Evolutionary conservation across 2,329 filamentous ascomycete species (phyloP).

Genomic region (Calonectria naviculata): DNA sequence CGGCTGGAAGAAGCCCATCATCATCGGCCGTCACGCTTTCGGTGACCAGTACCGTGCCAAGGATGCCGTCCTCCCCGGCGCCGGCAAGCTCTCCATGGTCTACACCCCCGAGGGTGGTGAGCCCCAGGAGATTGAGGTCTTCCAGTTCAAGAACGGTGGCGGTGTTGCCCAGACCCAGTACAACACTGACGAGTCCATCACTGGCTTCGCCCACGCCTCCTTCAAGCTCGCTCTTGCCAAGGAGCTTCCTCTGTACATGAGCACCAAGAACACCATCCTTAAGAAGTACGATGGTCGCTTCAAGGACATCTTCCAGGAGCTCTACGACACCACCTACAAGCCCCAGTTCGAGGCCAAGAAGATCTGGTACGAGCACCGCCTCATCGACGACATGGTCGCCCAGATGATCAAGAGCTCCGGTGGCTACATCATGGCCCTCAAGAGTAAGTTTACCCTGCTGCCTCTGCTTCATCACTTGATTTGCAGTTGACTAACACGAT

Average conservation of each 20-base stretch:
- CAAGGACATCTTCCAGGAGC: constrained; percentile 99
- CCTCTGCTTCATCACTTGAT: constrained; percentile 12
- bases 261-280: constrained; percentile 99
- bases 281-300: constrained; percentile 99
- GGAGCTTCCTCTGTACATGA: constrained; percentile 96
- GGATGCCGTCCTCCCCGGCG: constrained; percentile 84
- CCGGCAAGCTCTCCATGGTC: constrained; percentile 93
- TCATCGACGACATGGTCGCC: constrained; percentile 99
- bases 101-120: constrained; percentile 88
- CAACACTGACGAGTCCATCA: constrained; percentile 97
- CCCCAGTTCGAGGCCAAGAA: constrained; percentile 88
- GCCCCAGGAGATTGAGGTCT: constrained; percentile 90
- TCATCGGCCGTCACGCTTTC: constrained; percentile 98
- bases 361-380: constrained; percentile 99
- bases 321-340: constrained; percentile 91
- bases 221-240: constrained; percentile 96
- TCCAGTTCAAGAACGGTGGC: constrained; percentile 85
- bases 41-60: constrained; percentile 99
- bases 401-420: constrained; percentile 99
- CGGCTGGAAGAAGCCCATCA: constrained; percentile 99
- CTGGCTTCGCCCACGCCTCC: constrained; percentile 92
- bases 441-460: constrained; percentile 74
- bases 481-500: constrained; percentile 23
- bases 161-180: constrained; percentile 96
- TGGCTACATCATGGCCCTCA: constrained; percentile 96